A percentile compares a stretch with the other conserved stretches of the same genome.
Evolutionary conservation across 768 basidiomycete species (phyloP).

Genomic region (Peribolospora baueri): DNA sequence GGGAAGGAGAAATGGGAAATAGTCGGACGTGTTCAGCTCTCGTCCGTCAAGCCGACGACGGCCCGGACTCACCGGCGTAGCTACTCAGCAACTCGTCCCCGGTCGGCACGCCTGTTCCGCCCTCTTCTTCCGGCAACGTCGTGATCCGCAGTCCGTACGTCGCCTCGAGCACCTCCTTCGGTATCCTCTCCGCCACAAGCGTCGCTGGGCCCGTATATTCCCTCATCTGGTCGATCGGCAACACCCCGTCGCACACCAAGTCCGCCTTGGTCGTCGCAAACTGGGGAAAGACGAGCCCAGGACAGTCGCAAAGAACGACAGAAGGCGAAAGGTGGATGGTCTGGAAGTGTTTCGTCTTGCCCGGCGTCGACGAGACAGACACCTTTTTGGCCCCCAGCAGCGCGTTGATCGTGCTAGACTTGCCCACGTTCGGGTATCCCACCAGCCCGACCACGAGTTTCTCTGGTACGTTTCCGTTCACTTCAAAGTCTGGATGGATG

Average conservation of each 20-base stretch:
- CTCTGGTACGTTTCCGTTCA: conserved; percentile 29
- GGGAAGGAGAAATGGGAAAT: neutral
- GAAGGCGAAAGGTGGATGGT: conserved; percentile 78
- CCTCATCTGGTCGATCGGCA: conserved; percentile 90
- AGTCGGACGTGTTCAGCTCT: neutral
- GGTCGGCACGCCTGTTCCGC: conserved; percentile 42
- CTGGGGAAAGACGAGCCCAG: conserved; percentile 92
- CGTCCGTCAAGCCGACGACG: neutral
- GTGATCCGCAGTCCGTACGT: conserved; percentile 66
- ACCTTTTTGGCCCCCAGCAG: conserved; percentile 86
- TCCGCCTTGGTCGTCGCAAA: conserved; percentile 93
- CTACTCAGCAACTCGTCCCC: conserved; percentile 62
- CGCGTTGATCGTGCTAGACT: conserved; percentile 93
- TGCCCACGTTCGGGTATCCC: conserved; percentile 96
- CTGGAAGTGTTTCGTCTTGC: conserved; percentile 98
- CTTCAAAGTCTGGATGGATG: too few species aligned
- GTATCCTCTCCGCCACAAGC: conserved; percentile 52
- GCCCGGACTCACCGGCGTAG: conserved; percentile 56
- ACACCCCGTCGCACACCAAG: conserved; percentile 80
- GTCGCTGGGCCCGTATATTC: conserved; percentile 70
- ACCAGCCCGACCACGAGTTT: conserved; percentile 71
- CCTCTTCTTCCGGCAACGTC: conserved; percentile 43
- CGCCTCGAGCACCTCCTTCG: conserved; percentile 60
- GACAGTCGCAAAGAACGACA: conserved; percentile 83
- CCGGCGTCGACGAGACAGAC: conserved; percentile 90